Conservation (phyloP, 805 yeast genomes). For the Saccharomyces mikatae region DNA sequence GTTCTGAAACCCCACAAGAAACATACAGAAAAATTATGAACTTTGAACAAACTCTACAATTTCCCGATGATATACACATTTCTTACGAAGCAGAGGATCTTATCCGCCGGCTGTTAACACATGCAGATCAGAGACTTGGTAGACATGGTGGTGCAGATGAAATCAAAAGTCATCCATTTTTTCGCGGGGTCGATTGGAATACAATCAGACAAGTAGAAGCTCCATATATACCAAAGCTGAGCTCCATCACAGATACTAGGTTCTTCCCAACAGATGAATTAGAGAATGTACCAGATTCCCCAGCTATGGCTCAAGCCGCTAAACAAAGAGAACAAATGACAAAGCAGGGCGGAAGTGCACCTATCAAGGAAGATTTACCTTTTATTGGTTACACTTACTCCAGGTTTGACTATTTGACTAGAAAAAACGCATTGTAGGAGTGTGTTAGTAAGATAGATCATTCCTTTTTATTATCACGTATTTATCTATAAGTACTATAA, state of each 20-base stretch:
- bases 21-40: conserved; percentile 85
- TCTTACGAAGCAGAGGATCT: conserved; percentile 85
- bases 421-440: conserved; percentile 46
- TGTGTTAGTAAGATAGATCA: neutral
- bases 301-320: conserved; percentile 61
- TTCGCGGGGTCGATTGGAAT: conserved; percentile 94
- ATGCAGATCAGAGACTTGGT: conserved; percentile 74
- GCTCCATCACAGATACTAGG: conserved; percentile 89
- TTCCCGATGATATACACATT: conserved; percentile 87
- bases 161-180: conserved; percentile 83
- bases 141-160: conserved; percentile 88
- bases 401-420: conserved; percentile 84
- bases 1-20: conserved; percentile 90
- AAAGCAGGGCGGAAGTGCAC: conserved; percentile 32
- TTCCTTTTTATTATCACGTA: neutral
- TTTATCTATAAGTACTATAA: neutral
- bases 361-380: conserved; percentile 73
- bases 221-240: conserved; percentile 85
- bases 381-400: conserved; percentile 96
- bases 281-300: conserved; percentile 89
- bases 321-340: conserved; percentile 50
- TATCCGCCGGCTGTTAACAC: conserved; percentile 66
- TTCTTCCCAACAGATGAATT: conserved; percentile 97
- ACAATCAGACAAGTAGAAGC: conserved; percentile 82
- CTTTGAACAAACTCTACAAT: conserved; percentile 80